These are phyloP conservation scores for Aaosphaeria arxii DNA, from an alignment of 2,329 filamentous ascomycete genomes.

Conservation along the genomic window DNA sequence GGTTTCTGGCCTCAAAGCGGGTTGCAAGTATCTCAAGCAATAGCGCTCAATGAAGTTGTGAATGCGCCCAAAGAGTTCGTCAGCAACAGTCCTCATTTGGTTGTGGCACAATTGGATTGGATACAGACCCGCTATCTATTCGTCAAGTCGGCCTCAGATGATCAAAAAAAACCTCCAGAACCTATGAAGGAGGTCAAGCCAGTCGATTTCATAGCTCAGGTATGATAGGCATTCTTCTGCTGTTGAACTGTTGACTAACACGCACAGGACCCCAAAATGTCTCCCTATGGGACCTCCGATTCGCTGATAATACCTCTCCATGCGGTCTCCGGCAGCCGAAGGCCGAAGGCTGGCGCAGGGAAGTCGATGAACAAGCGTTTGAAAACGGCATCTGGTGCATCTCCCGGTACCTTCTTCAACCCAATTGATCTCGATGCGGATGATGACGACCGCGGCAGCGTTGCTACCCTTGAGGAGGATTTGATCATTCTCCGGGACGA, in stretches of 20 bases:
- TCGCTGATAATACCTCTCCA: constrained; percentile 52
- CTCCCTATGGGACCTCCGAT: constrained; percentile 40
- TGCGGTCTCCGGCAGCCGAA: constrained; percentile 47
- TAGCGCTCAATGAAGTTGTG: constrained; percentile 83
- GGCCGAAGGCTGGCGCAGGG: constrained; percentile 19
- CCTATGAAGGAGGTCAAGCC: background rate
- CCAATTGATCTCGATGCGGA: constrained; percentile 36
- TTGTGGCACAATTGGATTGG: constrained; percentile 76
- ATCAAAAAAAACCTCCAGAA: background rate
- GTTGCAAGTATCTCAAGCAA: constrained; percentile 56
- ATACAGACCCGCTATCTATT: constrained; percentile 88
- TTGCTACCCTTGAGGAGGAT: constrained; percentile 51
- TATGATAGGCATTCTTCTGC: background rate
- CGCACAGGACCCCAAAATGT: constrained; percentile 42
- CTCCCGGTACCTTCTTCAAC: constrained; percentile 18
- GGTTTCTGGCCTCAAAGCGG: constrained; percentile 63
- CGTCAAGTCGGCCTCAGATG: constrained; percentile 37
- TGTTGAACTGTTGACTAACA: constrained; percentile 20
- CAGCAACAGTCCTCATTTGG: constrained; percentile 58
- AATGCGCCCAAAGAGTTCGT: constrained; percentile 66
- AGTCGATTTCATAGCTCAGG: constrained; percentile 4
- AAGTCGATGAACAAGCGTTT: constrained; percentile 23
- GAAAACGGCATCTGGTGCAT: constrained; percentile 22
- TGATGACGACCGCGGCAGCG: constrained; percentile 42
- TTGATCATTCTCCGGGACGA: constrained; percentile 38